Percentiles rank a stretch among this genome's conserved stretches.
Conservation (phyloP, 768 basidiomycete genomes). For the Naganishia kalamii region DNA sequence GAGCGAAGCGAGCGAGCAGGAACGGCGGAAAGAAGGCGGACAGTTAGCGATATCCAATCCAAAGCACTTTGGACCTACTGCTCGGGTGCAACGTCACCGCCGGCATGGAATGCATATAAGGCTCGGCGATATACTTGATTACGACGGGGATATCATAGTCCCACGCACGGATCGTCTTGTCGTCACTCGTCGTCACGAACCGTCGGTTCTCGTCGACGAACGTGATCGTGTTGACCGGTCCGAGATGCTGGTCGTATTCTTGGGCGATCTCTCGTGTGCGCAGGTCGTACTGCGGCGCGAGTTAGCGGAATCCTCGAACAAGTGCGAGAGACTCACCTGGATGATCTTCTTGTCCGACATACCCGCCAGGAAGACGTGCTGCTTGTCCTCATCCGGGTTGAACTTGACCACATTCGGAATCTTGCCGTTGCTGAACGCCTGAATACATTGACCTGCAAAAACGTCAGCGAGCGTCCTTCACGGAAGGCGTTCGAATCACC, state of each 20-base stretch:
- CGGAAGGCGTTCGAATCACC: conserved; percentile 42
- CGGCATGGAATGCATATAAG: conserved; percentile 99
- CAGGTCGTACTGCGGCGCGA: conserved; percentile 71
- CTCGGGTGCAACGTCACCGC: conserved; percentile 92
- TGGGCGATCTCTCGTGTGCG: conserved; percentile 91
- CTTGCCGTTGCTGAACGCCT: conserved; percentile 95
- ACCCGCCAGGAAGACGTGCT: conserved; percentile 90
- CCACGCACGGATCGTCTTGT: conserved; percentile 98
- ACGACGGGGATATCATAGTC: conserved; percentile 99
- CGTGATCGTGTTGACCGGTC: conserved; percentile 96
- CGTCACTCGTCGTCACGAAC: conserved; percentile 96
- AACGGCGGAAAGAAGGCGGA: neutral
- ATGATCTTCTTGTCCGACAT: conserved; percentile 99
- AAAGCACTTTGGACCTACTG: conserved; percentile 56
- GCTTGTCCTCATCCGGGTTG: conserved; percentile 93
- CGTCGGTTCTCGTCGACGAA: conserved; percentile 97
- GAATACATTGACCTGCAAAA: conserved; percentile 69
- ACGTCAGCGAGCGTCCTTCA: neutral
- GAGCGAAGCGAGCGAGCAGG: neutral
- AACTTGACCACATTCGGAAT: conserved; percentile 92
- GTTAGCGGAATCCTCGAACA: neutral
- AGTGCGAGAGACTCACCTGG: conserved; percentile 57
- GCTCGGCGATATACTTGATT: conserved; percentile 99
- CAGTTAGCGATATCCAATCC: neutral
- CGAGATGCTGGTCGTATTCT: conserved; percentile 97